These are phyloP conservation scores for Stephanodiscus minutulus DNA, from an alignment of 108 stramenopile genomes.

Conservation along the genomic window DNA sequence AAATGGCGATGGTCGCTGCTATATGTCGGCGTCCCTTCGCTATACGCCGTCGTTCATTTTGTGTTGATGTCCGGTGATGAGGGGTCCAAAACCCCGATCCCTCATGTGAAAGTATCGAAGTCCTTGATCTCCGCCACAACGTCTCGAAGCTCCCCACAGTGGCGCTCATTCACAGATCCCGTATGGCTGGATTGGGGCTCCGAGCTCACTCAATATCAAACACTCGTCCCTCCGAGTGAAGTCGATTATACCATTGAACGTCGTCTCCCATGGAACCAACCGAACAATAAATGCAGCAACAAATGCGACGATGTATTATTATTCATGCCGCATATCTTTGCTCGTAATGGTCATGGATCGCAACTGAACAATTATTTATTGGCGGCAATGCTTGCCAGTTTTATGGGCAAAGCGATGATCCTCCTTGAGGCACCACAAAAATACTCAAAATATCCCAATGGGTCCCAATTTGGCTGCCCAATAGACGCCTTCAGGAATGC, in stretches of 20 bases:
- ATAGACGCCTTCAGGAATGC: conserved; percentile 19
- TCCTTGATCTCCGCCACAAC: neutral
- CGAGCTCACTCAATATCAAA: conserved; percentile 18
- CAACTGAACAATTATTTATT: conserved; percentile 29
- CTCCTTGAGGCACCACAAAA: conserved; percentile 20
- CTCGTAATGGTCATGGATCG: conserved; percentile 24
- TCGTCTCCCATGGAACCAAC: conserved; percentile 14
- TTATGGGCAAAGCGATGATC: conserved; percentile 18
- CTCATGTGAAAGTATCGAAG: neutral
- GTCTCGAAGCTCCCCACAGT: neutral
- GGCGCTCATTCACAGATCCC: conserved; percentile 6
- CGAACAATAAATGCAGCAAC: neutral
- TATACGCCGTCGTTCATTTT: neutral
- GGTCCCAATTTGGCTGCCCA: conserved; percentile 43
- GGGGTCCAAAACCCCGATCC: neutral
- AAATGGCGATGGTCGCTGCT: neutral
- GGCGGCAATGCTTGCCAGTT: conserved; percentile 24
- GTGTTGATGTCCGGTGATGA: neutral
- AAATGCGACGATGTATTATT: conserved; percentile 15
- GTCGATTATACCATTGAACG: conserved; percentile 22
- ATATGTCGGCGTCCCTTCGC: neutral
- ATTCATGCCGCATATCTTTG: conserved; percentile 8
- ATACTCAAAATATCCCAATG: conserved; percentile 17
- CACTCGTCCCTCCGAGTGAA: conserved; percentile 21
- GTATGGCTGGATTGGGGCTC: conserved; percentile 11